phyloP scores from a whole-genome alignment of 106 monocot species.

The Iris macrosiphon region DNA sequence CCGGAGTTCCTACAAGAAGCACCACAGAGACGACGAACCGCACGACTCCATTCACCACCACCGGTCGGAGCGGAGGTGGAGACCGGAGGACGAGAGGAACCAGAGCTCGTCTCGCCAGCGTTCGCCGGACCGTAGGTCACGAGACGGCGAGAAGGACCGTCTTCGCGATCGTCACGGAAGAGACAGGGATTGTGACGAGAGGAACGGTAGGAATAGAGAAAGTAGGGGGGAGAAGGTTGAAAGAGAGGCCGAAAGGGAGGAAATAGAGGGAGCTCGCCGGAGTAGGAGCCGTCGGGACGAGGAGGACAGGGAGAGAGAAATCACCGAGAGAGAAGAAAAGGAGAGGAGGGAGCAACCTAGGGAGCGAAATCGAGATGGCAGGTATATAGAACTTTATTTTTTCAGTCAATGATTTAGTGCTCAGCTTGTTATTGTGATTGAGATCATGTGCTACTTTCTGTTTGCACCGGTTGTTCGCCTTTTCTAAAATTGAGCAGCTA shows the following conservation, averaged over 20 bases:
- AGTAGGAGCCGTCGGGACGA: not conserved
- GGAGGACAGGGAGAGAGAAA: not conserved
- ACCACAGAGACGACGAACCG: slow-evolving; percentile 6
- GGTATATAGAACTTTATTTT: no score
- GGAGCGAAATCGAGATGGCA: not conserved
- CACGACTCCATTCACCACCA: slow-evolving; percentile 9
- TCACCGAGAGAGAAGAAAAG: not conserved
- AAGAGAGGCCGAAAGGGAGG: not conserved
- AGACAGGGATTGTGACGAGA: not conserved
- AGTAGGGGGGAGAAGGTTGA: not conserved
- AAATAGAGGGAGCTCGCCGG: not conserved
- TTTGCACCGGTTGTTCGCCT: no score
- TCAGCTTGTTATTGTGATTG: slow-evolving; percentile 18
- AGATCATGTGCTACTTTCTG: slow-evolving; percentile 24
- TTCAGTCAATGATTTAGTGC: slow-evolving; percentile 17
- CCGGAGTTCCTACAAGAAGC: slow-evolving; percentile 44
- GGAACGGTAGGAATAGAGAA: not conserved
- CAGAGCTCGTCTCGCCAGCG: slow-evolving; percentile 17
- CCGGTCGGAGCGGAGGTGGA: slow-evolving; percentile 26
- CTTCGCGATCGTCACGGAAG: not conserved
- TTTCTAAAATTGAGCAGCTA: no score
- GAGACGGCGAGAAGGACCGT: no score
- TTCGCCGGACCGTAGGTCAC: no score
- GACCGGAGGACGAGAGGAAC: slow-evolving; percentile 37
- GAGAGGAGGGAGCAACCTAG: slow-evolving; percentile 5